Evolutionary conservation across 2,329 filamentous ascomycete species (phyloP).

Genomic region (Cercospora sp.): DNA sequence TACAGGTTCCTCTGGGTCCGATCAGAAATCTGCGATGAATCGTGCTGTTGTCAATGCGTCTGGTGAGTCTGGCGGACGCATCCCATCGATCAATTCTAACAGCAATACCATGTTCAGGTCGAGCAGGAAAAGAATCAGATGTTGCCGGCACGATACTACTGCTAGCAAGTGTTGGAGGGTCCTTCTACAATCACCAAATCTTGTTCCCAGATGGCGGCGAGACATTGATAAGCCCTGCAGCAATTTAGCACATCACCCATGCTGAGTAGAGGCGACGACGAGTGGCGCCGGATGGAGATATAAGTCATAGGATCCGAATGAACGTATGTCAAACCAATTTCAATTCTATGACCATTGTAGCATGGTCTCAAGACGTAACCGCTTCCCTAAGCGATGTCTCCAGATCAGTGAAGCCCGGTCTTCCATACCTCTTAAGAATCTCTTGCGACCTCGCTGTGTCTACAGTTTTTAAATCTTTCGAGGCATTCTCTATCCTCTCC

Average conservation of each 20-base stretch:
- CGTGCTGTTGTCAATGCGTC: neutral
- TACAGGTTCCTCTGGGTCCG: neutral
- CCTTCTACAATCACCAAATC: neutral
- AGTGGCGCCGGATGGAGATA: too few species aligned
- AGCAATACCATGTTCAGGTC: neutral
- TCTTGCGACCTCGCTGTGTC: conserved; percentile 1
- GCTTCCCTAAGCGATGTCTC: conserved; percentile 4
- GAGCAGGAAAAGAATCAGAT: neutral
- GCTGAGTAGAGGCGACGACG: too few species aligned
- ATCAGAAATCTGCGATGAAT: neutral
- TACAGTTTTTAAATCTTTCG: conserved; percentile 8
- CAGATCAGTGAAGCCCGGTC: neutral
- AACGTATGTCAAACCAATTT: too few species aligned
- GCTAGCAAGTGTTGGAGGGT: neutral
- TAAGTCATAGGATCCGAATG: too few species aligned
- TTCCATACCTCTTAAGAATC: conserved; percentile 2
- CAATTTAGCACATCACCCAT: neutral
- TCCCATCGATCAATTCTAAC: neutral
- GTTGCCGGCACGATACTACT: neutral
- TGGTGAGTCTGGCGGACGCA: neutral
- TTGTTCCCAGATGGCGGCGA: neutral
- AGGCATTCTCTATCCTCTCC: neutral
- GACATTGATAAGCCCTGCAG: neutral
- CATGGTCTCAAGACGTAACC: neutral
- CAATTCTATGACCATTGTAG: too few species aligned